Percentiles rank a stretch among this genome's conserved stretches.
Conservation (phyloP, 345 rosid genomes). For the Camelina neglecta region DNA sequence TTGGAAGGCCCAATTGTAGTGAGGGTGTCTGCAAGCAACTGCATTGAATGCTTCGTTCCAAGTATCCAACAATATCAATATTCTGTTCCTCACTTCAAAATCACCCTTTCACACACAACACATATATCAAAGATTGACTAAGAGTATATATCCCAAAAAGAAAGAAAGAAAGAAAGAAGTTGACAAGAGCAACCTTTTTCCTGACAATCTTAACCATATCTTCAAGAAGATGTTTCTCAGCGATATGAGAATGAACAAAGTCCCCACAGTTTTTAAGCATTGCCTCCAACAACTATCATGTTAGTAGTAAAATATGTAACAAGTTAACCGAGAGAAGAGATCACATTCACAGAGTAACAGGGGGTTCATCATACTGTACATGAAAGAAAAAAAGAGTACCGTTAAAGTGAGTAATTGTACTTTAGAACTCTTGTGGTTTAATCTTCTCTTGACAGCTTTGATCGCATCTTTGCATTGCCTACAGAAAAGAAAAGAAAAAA, state of each 20-base stretch:
- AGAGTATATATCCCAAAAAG: not conserved
- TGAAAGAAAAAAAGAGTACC: conserved; percentile 3
- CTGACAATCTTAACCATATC: conserved; percentile 86
- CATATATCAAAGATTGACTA: not conserved
- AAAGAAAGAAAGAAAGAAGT: not conserved
- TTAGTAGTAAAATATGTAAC: too few relatives aligned
- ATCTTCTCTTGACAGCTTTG: conserved; percentile 86
- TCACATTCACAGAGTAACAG: not conserved
- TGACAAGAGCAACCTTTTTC: conserved; percentile 38
- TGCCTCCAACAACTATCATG: conserved; percentile 78
- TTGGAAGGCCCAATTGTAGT: conserved; percentile 86
- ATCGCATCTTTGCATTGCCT: conserved; percentile 93
- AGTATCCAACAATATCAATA: conserved; percentile 78
- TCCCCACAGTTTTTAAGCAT: conserved; percentile 97
- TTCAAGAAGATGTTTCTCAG: conserved; percentile 76
- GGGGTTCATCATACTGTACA: not conserved
- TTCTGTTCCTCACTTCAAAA: conserved; percentile 76
- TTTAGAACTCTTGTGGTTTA: conserved; percentile 78
- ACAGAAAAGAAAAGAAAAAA: conserved; percentile 3
- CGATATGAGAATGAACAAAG: conserved; percentile 74
- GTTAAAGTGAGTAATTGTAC: conserved; percentile 91
- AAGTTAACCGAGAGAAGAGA: not conserved
- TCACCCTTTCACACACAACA: conserved; percentile 56
- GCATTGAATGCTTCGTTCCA: conserved; percentile 99
- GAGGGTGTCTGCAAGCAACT: conserved; percentile 71